Percentiles rank a stretch among this genome's conserved stretches.
Conservation (phyloP, 2,329 filamentous ascomycete species). For the Nigrospora oryzae region DNA sequence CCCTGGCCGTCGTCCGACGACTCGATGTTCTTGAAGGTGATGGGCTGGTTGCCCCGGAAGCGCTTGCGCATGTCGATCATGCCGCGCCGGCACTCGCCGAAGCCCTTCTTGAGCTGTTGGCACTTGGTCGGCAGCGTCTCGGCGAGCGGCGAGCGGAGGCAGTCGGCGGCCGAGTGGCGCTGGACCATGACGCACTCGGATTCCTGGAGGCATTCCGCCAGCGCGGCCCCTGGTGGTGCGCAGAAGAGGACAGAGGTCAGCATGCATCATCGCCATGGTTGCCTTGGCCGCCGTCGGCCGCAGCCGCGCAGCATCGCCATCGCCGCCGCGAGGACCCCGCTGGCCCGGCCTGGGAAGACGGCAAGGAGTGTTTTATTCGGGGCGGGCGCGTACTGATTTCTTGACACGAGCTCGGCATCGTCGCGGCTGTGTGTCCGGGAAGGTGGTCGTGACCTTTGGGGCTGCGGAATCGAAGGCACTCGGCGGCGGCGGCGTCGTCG, state of each 20-base stretch:
- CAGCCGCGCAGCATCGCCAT: background rate
- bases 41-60: conserved; percentile 87
- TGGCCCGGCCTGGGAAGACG: background rate
- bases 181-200: conserved; percentile 95
- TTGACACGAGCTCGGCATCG: conserved; percentile 93
- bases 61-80: conserved; percentile 99
- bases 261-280: background rate
- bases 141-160: conserved; percentile 72
- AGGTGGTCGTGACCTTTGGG: too few relatives aligned
- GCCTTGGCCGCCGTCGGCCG: background rate
- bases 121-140: conserved; percentile 80
- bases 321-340: too few relatives aligned
- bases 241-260: background rate
- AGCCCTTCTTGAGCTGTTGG: conserved; percentile 86
- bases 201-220: conserved; percentile 91
- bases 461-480: too few relatives aligned
- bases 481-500: too few relatives aligned
- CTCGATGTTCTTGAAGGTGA: conserved; percentile 55
- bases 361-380: conserved; percentile 1
- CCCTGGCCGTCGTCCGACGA: conserved; percentile 50
- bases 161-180: conserved; percentile 79
- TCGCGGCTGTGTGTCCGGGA: background rate
- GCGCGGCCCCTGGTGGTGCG: conserved; percentile 62
- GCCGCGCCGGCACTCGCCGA: conserved; percentile 90
- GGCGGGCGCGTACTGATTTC: conserved; percentile 68